Evolutionary conservation across 129 eudicot genomes (phyloP), one percentile per base, ranked within the genome.

Genomic region (Solidago caesia): DNA sequence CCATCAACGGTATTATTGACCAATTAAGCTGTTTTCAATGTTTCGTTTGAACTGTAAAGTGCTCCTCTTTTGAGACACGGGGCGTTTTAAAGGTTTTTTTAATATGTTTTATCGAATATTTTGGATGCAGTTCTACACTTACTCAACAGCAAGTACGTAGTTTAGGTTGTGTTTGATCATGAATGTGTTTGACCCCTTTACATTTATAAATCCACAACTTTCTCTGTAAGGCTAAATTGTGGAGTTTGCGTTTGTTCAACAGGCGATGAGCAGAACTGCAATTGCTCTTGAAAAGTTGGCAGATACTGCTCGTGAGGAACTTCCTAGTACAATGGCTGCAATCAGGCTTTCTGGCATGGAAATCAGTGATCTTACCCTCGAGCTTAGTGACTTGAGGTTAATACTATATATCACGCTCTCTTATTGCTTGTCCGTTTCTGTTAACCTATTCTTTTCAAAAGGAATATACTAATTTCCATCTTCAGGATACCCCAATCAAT

Each of bases 291-390:
- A 92, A 63, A 92, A 89, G 87, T 73, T 92, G 83, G 92, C 94
- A 77, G 97, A 92, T 77, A 82, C 91, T 70, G 92, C 96, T 53
- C 87, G 89, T 14, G 91, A 89, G 82, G 97, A 92, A 80, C 87
- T 92, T 77, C 96, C 97, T 46, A 80, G 93, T 76, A 92, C 97
- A 62, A 92, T 92, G 97, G 92, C 96, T 78, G 96, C 97, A 13
- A 72, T 89, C 76, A 87, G 96, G 83, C 87, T 89, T 49, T 87
- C 97, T 77, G 93, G 93, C 75, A 92, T 92, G 93, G 97, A 92
- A 79, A 82, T 92, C 80, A 87, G 97, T 78, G 97, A 92, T 85
- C 93, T 92, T 77, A 87, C 92, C 27, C 83, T 92, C 46, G 97
- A 92, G 82, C 82, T 92, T 51, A 87, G 86, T 80, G 97, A 89